phyloP scores from a whole-genome alignment of 768 basidiomycete species.

The Nevesoporus exiguus region DNA sequence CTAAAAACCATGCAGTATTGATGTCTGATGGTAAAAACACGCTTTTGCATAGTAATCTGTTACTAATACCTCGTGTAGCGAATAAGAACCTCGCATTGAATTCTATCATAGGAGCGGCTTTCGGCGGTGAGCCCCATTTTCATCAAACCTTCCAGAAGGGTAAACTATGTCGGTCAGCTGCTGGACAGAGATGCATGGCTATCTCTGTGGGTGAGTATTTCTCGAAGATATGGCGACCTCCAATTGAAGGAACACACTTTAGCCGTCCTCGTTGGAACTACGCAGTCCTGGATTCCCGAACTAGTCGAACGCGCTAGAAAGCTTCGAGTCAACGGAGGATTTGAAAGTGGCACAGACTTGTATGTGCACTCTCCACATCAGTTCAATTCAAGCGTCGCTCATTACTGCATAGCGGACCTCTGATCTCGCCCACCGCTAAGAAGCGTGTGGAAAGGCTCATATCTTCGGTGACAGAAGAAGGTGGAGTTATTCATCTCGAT shows the following conservation, averaged over 20 bases:
- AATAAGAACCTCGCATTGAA: constrained; percentile 92
- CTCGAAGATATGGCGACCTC: not conserved
- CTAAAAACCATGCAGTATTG: constrained; percentile 91
- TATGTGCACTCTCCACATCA: constrained; percentile 24
- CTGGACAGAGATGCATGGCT: constrained; percentile 97
- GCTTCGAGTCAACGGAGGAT: constrained; percentile 85
- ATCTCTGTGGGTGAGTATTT: constrained; percentile 72
- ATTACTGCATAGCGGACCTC: constrained; percentile 52
- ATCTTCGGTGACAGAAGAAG: constrained; percentile 69
- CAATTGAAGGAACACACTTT: not conserved
- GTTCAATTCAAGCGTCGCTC: not conserved
- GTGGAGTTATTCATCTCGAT: constrained; percentile 84
- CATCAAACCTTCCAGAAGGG: constrained; percentile 19
- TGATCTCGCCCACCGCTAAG: constrained; percentile 83
- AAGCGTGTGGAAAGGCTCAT: constrained; percentile 73
- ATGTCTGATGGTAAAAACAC: constrained; percentile 81
- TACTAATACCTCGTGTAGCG: constrained; percentile 41
- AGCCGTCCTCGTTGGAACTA: constrained; percentile 82
- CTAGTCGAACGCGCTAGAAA: constrained; percentile 76
- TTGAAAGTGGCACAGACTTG: constrained; percentile 85
- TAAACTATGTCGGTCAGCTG: constrained; percentile 50
- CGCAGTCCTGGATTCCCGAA: constrained; percentile 80
- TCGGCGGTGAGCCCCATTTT: constrained; percentile 59
- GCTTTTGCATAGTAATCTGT: not conserved
- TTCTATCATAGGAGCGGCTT: constrained; percentile 90